Conservation (phyloP, 2,329 filamentous ascomycete genomes). For the Metarhizium brunneum region DNA sequence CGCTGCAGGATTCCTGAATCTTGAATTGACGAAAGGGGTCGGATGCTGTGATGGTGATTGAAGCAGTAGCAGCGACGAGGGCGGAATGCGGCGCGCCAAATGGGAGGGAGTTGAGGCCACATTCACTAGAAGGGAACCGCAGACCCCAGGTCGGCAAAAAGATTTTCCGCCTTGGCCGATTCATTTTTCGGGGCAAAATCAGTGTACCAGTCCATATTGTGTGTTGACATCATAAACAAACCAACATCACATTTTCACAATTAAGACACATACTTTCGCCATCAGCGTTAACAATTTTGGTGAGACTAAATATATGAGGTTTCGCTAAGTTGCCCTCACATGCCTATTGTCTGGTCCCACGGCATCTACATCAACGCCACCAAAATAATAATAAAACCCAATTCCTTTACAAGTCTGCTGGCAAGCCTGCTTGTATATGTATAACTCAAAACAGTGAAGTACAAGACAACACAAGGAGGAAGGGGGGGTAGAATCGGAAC, state of each 20-base stretch:
- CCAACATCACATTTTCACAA: neutral
- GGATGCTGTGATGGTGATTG: slow-evolving; percentile 9
- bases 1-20: slow-evolving; percentile 24
- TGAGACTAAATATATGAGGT: slow-evolving; percentile 22
- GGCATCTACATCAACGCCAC: slow-evolving; percentile 3
- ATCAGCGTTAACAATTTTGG: slow-evolving; percentile 20
- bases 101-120: slow-evolving; percentile 32
- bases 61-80: slow-evolving; percentile 13
- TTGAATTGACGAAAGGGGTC: slow-evolving; percentile 10
- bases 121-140: slow-evolving; percentile 27
- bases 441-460: slow-evolving; percentile 20
- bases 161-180: slow-evolving; percentile 19
- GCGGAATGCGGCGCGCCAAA: slow-evolving; percentile 14
- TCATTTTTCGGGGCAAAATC: no score
- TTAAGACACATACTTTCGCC: neutral
- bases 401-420: slow-evolving; percentile 17
- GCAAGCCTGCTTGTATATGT: slow-evolving; percentile 26
- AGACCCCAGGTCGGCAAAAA: slow-evolving; percentile 17
- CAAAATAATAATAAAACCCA: slow-evolving; percentile 4
- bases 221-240: no score
- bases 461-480: slow-evolving; percentile 17
- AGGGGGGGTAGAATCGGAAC: slow-evolving; percentile 5
- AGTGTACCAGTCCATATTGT: no score
- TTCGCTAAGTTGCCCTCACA: neutral
- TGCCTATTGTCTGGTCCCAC: neutral